phyloP scores from a whole-genome alignment of 768 basidiomycete species.

The Chlorophyllum brunneum region DNA sequence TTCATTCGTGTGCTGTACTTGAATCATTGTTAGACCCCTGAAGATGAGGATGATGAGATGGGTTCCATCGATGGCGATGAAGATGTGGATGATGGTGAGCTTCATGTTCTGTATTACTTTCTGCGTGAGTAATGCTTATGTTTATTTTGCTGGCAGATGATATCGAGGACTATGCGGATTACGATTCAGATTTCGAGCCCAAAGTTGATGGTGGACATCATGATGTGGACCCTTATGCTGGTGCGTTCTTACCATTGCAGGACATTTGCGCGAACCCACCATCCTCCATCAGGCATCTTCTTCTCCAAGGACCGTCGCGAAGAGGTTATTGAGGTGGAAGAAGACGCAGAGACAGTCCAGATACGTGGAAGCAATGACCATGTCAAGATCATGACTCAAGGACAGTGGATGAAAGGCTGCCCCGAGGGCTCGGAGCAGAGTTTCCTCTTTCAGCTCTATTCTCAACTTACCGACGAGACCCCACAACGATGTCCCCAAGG shows the following conservation, averaged over 20 bases:
- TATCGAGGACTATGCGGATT: constrained; percentile 67
- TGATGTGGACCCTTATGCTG: constrained; percentile 87
- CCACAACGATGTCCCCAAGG: constrained; percentile 68
- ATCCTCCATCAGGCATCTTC: constrained; percentile 66
- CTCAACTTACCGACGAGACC: constrained; percentile 56
- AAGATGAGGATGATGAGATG: constrained; percentile 48
- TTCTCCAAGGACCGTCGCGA: constrained; percentile 93
- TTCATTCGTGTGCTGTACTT: constrained; percentile 1
- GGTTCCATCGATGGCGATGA: constrained; percentile 46
- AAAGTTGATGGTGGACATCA: constrained; percentile 35
- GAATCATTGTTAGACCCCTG: constrained; percentile 48
- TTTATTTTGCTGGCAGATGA: constrained; percentile 16
- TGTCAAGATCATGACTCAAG: constrained; percentile 75
- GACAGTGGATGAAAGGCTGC: constrained; percentile 97
- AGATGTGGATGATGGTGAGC: constrained; percentile 44
- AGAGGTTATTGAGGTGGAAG: constrained; percentile 89
- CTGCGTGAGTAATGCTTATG: no score
- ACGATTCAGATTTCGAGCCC: constrained; percentile 74
- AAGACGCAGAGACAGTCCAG: constrained; percentile 55
- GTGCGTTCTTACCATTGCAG: constrained; percentile 32
- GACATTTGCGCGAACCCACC: constrained; percentile 3
- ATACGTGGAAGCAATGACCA: constrained; percentile 40
- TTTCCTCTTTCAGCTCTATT: constrained; percentile 82
- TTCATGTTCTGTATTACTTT: constrained; percentile 13
- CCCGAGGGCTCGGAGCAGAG: constrained; percentile 91